Conservation (phyloP, 331 rosid species). For the Stylosanthes scabra region DNA sequence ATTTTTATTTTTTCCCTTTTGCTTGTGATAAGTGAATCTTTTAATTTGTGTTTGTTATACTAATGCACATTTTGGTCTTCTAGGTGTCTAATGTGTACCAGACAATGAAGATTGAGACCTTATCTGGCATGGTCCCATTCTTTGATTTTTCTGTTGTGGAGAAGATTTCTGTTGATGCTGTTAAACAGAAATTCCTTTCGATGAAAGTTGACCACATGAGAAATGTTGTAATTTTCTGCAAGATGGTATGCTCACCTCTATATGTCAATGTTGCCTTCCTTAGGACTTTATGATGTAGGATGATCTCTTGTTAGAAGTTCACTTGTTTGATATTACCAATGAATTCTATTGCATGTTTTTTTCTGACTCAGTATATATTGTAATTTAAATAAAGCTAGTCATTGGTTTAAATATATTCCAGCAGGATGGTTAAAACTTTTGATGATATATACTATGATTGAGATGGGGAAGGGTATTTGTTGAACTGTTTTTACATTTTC, state of each 20-base stretch:
- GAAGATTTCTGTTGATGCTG: constrained; percentile 95
- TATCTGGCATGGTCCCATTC: constrained; percentile 85
- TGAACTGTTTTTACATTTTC: not conserved
- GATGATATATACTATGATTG: not conserved
- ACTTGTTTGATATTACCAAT: not conserved
- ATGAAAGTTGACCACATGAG: constrained; percentile 95
- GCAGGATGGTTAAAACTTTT: too few species aligned
- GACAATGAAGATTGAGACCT: constrained; percentile 80
- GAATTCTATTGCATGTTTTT: not conserved
- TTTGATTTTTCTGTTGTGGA: constrained; percentile 79
- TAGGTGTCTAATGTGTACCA: constrained; percentile 93
- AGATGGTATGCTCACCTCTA: constrained; percentile 41
- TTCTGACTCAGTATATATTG: not conserved
- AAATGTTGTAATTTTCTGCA: constrained; percentile 60
- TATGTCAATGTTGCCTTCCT: not conserved
- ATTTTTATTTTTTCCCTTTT: not conserved
- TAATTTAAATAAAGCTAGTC: not conserved
- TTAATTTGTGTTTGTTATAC: not conserved
- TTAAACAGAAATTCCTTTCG: constrained; percentile 78
- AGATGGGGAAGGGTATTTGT: not conserved
- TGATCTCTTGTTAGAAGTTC: not conserved
- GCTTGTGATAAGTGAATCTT: not conserved
- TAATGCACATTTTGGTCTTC: constrained; percentile 14
- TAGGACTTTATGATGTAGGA: not conserved
- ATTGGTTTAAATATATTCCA: not conserved